phyloP scores from a whole-genome alignment of 2,329 filamentous ascomycete species.

The Trichoderma sp. region DNA sequence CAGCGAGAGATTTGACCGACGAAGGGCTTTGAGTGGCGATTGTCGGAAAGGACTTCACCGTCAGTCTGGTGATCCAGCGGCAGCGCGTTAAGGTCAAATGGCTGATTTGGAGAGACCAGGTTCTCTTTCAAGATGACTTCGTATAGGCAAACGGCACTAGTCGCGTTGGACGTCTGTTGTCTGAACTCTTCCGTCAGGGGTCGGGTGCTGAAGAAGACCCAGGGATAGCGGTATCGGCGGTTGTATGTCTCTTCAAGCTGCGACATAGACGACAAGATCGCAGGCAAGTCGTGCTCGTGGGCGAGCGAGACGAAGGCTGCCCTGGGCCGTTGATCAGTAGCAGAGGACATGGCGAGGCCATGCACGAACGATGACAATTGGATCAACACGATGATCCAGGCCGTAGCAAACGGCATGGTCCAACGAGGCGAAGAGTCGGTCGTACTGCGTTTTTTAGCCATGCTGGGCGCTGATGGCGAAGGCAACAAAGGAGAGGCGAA shows the following conservation, averaged over 20 bases:
- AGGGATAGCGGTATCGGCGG: constrained; percentile 79
- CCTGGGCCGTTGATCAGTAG: constrained; percentile 34
- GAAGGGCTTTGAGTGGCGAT: constrained; percentile 59
- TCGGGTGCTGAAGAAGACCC: constrained; percentile 84
- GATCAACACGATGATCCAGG: constrained; percentile 33
- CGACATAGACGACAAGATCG: constrained; percentile 49
- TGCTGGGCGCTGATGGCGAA: constrained; percentile 25
- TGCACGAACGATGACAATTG: constrained; percentile 31
- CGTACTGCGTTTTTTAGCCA: constrained; percentile 28
- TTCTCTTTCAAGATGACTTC: constrained; percentile 74
- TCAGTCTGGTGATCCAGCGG: too few relatives aligned
- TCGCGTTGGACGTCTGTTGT: constrained; percentile 64
- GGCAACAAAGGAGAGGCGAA: not conserved
- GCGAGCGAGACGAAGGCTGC: constrained; percentile 41
- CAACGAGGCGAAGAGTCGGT: not conserved
- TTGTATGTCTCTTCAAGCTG: constrained; percentile 68
- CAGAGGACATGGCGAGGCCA: constrained; percentile 30
- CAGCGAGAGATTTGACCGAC: constrained; percentile 77
- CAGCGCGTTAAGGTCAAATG: constrained; percentile 42
- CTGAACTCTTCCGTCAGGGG: constrained; percentile 80
- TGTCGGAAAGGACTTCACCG: constrained; percentile 49
- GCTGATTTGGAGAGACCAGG: constrained; percentile 60
- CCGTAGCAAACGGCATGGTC: constrained; percentile 24
- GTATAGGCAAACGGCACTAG: constrained; percentile 70
- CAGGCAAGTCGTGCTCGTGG: constrained; percentile 39